These are phyloP conservation scores for Murraya paniculata DNA, from an alignment of 345 rosid species.

Conservation along the genomic window DNA sequence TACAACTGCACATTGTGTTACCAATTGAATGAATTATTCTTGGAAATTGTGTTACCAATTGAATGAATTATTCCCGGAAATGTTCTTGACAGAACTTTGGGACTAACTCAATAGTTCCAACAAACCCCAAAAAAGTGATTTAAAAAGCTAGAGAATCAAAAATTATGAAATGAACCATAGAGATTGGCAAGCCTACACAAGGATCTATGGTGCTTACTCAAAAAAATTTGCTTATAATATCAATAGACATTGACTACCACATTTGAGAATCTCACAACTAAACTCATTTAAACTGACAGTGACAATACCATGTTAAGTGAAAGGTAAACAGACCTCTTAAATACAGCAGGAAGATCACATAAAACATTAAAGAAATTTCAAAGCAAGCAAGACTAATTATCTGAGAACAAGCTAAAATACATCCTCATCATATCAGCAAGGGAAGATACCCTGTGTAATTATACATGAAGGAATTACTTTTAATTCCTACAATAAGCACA, in stretches of 20 bases:
- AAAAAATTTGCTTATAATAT: not conserved
- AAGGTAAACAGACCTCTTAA: not conserved
- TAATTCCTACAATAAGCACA: not conserved
- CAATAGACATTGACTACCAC: not conserved
- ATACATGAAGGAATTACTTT: not conserved
- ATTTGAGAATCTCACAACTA: not conserved
- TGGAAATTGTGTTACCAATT: not conserved
- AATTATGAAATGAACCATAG: not conserved
- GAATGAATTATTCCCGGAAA: not conserved
- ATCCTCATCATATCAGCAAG: not conserved
- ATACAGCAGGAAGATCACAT: not conserved
- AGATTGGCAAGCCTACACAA: not conserved
- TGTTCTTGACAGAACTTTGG: not conserved
- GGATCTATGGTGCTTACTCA: not conserved
- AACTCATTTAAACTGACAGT: not conserved
- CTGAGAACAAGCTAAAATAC: not conserved
- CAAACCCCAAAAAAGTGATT: not conserved
- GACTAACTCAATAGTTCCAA: not conserved
- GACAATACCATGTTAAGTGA: not conserved
- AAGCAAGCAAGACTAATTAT: not conserved
- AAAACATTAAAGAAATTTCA: not conserved
- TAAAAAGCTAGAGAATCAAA: not conserved
- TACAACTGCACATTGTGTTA: not conserved
- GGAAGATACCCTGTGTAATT: not conserved
- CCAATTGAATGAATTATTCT: not conserved